These are phyloP conservation scores for Drosera spatulata DNA, from an alignment of 179 eudicot genomes.

Conservation along the genomic window DNA sequence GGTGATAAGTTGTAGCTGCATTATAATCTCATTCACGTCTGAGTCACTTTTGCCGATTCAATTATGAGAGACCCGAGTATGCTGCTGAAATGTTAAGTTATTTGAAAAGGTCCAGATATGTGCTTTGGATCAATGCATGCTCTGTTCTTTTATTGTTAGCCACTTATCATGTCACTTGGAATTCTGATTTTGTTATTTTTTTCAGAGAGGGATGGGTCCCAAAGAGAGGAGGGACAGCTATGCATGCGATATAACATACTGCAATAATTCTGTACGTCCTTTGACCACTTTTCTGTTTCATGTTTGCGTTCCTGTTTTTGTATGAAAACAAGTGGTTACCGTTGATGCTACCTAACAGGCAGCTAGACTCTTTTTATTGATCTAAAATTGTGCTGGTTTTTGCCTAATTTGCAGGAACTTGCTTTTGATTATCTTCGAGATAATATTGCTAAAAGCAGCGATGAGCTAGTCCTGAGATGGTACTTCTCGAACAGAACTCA, in stretches of 20 bases:
- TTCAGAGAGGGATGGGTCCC: constrained; percentile 74
- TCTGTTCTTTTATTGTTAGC: neutral
- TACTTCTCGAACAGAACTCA: constrained; percentile 14
- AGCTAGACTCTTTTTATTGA: neutral
- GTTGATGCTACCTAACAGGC: constrained; percentile 3
- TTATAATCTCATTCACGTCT: neutral
- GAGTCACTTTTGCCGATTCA: too few relatives aligned
- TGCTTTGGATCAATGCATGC: neutral
- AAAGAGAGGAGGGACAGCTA: constrained; percentile 73
- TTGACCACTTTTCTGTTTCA: neutral
- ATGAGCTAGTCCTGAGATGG: constrained; percentile 96
- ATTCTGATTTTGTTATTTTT: constrained; percentile 11
- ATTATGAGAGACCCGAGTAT: too few relatives aligned
- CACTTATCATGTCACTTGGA: neutral
- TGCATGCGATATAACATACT: constrained; percentile 85
- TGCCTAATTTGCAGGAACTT: constrained; percentile 53
- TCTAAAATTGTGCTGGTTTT: neutral
- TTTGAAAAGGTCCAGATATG: neutral
- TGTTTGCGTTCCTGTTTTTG: neutral
- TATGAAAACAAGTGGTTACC: neutral
- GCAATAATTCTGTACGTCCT: constrained; percentile 80
- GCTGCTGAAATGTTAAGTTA: too few relatives aligned
- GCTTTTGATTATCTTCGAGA: constrained; percentile 99
- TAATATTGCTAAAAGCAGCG: constrained; percentile 72
- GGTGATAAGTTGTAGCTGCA: constrained; percentile 25